phyloP scores from a whole-genome alignment of 73 alveolate species.

The Uronychia setigera region DNA sequence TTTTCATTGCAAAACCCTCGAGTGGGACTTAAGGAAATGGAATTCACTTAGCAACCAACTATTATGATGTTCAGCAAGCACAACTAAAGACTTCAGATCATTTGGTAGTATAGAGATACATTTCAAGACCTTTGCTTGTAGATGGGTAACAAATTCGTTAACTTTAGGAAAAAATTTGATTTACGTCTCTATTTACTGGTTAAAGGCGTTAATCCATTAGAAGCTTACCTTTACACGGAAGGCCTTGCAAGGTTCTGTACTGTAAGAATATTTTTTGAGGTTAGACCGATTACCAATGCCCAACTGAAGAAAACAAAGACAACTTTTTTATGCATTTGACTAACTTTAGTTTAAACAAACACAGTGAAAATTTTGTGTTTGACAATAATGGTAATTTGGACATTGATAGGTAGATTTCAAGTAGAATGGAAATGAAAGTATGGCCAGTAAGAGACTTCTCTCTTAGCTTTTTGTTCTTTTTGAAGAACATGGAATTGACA shows the following conservation, averaged over 20 bases:
- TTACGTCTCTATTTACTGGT: not conserved
- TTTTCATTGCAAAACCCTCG: not conserved
- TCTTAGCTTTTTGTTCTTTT: not conserved
- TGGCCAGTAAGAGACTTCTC: not conserved
- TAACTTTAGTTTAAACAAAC: not conserved
- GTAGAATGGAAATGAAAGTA: not conserved
- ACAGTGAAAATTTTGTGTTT: not conserved
- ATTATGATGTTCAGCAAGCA: not conserved
- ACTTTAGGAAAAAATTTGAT: not conserved
- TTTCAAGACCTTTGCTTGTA: not conserved
- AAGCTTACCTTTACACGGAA: not conserved
- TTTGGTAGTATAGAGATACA: not conserved
- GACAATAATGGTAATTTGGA: not conserved
- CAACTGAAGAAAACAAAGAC: not conserved
- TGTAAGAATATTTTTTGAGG: not conserved
- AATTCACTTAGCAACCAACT: not conserved
- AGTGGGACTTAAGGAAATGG: not conserved
- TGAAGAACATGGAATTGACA: not conserved
- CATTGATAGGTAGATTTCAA: not conserved
- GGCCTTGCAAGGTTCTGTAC: not conserved
- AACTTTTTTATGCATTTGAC: not conserved
- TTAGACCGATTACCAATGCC: not conserved
- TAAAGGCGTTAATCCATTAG: not conserved
- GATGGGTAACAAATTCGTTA: not conserved
- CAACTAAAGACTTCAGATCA: not conserved